Evolutionary conservation across 352 stramenopile genomes (phyloP).

Genomic region (Globisporangium iwayamae): DNA sequence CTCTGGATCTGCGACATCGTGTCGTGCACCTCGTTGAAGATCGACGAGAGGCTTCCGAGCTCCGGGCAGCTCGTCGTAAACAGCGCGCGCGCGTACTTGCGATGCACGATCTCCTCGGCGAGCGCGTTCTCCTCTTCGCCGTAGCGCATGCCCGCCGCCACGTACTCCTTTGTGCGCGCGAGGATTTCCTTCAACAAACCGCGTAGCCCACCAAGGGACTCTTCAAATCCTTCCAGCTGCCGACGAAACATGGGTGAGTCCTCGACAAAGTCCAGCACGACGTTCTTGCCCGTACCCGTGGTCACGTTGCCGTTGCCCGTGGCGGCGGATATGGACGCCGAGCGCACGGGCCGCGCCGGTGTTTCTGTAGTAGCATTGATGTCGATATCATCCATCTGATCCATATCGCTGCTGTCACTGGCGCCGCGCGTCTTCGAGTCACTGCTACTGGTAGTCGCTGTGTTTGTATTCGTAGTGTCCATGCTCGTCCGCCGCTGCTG

Average conservation of each 20-base stretch:
- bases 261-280: slow-evolving; percentile 83
- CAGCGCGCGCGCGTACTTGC: slow-evolving; percentile 79
- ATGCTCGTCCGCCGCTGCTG: background rate
- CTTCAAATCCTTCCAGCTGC: slow-evolving; percentile 77
- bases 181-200: slow-evolving; percentile 71
- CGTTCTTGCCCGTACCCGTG: slow-evolving; percentile 55
- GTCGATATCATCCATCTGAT: background rate
- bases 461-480: background rate
- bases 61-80: slow-evolving; percentile 80
- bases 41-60: slow-evolving; percentile 63
- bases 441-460: background rate
- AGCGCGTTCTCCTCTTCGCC: slow-evolving; percentile 70
- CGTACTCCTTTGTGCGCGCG: slow-evolving; percentile 73
- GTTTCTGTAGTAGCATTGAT: background rate
- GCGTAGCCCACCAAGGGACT: slow-evolving; percentile 62
- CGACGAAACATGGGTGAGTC: slow-evolving; percentile 86
- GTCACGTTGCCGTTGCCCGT: slow-evolving; percentile 22
- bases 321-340: slow-evolving; percentile 18
- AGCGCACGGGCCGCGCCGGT: background rate
- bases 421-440: background rate
- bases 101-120: slow-evolving; percentile 65
- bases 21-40: slow-evolving; percentile 84
- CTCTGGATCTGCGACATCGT: slow-evolving; percentile 78
- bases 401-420: background rate
- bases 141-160: slow-evolving; percentile 53